phyloP scores from a whole-genome alignment of 164 flowering plant species.

The Nelumbo lutea region DNA sequence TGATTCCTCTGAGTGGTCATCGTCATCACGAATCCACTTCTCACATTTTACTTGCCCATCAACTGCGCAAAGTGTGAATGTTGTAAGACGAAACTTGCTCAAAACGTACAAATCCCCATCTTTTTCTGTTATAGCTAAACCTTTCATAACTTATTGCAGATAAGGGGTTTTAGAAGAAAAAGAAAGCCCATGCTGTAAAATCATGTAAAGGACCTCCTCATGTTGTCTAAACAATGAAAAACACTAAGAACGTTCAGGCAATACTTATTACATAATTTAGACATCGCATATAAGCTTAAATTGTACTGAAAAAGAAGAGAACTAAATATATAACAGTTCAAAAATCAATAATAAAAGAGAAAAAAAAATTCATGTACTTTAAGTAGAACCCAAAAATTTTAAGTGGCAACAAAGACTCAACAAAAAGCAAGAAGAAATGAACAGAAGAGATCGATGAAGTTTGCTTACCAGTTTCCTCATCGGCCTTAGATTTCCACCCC shows the following conservation, averaged over 20 bases:
- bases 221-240: too few species aligned
- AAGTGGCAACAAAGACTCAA: not conserved
- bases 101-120: not conserved
- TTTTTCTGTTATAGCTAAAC: not conserved
- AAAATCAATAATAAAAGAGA: not conserved
- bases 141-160: not conserved
- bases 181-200: too few species aligned
- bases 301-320: not conserved
- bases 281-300: not conserved
- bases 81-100: not conserved
- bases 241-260: not conserved
- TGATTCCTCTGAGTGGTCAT: conserved; percentile 51
- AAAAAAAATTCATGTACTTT: not conserved
- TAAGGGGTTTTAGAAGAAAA: not conserved
- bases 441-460: not conserved
- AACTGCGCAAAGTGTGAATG: conserved; percentile 38
- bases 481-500: conserved; percentile 74
- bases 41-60: conserved; percentile 90
- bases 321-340: not conserved
- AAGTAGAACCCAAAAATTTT: not conserved
- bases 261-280: not conserved
- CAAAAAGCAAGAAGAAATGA: not conserved
- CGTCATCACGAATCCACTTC: conserved; percentile 89
- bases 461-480: conserved; percentile 79
- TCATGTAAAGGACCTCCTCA: too few species aligned